Evolutionary conservation across 345 rosid genomes (phyloP).

Genomic region (Hibiscus syriacus): DNA sequence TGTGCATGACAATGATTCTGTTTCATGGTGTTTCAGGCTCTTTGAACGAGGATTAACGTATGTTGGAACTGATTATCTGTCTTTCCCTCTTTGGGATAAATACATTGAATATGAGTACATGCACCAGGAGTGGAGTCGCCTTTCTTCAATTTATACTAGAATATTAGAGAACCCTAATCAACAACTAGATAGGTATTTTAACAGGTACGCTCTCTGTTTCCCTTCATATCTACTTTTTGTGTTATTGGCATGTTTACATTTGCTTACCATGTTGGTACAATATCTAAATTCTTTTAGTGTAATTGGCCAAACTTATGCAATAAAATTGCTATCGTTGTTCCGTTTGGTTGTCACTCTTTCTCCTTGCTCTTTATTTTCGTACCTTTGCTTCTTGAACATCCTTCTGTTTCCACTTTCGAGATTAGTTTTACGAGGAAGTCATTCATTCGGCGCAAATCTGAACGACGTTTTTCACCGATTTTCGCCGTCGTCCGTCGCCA

Average conservation of each 20-base stretch:
- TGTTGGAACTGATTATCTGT: constrained; percentile 82
- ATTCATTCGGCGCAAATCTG: no score
- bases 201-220: constrained; percentile 33
- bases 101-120: constrained; percentile 86
- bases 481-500: no score
- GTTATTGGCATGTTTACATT: not conserved
- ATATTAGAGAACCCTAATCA: constrained; percentile 79
- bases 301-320: no score
- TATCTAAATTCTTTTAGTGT: no score
- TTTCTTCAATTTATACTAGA: constrained; percentile 71
- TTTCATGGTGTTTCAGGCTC: constrained; percentile 43
- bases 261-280: not conserved
- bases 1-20: constrained; percentile 15
- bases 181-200: constrained; percentile 70
- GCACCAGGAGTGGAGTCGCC: constrained; percentile 79
- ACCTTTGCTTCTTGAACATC: no score
- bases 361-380: no score
- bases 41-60: constrained; percentile 83
- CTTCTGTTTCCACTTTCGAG: no score
- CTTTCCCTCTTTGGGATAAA: constrained; percentile 76
- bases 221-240: not conserved
- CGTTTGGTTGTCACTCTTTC: no score
- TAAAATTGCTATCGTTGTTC: no score
- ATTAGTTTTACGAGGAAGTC: no score
- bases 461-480: no score